Evolutionary conservation across 2,329 filamentous ascomycete species (phyloP), one percentile per base, ranked within the genome.

Genomic region (Aspergillus fischeri): DNA sequence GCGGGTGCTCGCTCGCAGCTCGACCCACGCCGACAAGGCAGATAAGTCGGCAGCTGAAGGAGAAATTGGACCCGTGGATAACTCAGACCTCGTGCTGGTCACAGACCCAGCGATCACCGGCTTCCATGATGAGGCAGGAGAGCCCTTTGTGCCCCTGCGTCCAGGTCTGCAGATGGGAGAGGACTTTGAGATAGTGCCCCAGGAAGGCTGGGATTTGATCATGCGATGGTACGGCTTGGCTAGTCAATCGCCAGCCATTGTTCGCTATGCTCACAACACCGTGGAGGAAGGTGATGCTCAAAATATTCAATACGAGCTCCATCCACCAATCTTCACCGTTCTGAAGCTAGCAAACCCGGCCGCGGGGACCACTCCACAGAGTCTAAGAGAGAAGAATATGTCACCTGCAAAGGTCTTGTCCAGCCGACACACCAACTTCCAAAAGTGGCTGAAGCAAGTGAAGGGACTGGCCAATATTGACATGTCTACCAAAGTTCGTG

Each of bases 241-340:
- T 56, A 77, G 85, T 17, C 86, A 84, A 35, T 88, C 91, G 53
- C 79, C 86, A 8, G 82, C 89, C 48, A 92, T 97, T 62, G 76
- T 85, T 49, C 86, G 94, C 58, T 83, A 83, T 63, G 92, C 89
- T 41, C 89, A 93, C 73, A 89, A 96, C 72, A 92, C 88, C 27
- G 76, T 67, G 29, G 82, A 86, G 7, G 78, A 80, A 1, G 81
- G 84, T 44, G 81, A 81, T 2, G 68, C 76, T n/a, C 78, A 84
- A 42, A 91, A 96, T 62, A 77, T 96, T 49, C 80, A 89, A 65
- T 96, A 89, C 71, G 94, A 97, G 75, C 80, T 91, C 44, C 86
- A 92, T 67, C 94, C 92, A 4, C 91, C 91, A 0, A 81, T 96
- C 47, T 90, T 97, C 71, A 91, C 87, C 1, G 81, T 97, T 59